Evolutionary conservation across 148 eudicot species (phyloP), one percentile per base, ranked within the genome.

Genomic region (Polygonum maritimum): DNA sequence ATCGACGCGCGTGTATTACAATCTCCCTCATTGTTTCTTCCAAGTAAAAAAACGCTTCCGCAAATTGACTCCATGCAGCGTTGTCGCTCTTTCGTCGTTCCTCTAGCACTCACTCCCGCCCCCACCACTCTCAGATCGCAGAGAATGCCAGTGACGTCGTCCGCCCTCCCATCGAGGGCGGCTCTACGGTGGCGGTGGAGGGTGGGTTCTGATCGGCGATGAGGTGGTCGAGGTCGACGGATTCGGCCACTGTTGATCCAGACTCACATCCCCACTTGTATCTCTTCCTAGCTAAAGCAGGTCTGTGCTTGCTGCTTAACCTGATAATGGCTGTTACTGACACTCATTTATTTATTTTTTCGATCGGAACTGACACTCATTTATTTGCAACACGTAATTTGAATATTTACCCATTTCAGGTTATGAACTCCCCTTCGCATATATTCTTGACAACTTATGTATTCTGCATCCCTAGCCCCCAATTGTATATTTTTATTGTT

Each of bases 191-290:
- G 39, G 62, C n/a, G 26, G 48, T 26, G 65, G 71, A 41, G 14
- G 67, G 31, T 10, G 79, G 72, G 39, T 10, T 40, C 45, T 55
- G 79, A 69, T 26, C 31, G 31, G 31, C 31, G 31, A 26, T 26
- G 31, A 26, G 31, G 31, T 26, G 31, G 31, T 26, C 71, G 75
- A 45, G 45, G 15, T 15, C 21, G 14, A 7, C 75, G 45, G 14
- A 82, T 26, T 76, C 63, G 31, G 76, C 36, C 48, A 96, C 99
- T 76, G 94, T 96, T 71, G 88, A 92, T 84, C 99, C 99, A 31
- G 89, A 84, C 79, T 96, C 99, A 71, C 99, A 96, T 84, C 99
- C 99, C 35, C 99, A 96, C 79, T 81, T 96, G 83, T 98, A 96
- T 82, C 76, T 96, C 54, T 92, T 96, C 85, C 80, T 96, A 84